A percentile compares a stretch with the other conserved stretches of the same genome.
These are phyloP conservation scores for Boletus edulis DNA, from an alignment of 768 basidiomycete species.

Conservation along the genomic window DNA sequence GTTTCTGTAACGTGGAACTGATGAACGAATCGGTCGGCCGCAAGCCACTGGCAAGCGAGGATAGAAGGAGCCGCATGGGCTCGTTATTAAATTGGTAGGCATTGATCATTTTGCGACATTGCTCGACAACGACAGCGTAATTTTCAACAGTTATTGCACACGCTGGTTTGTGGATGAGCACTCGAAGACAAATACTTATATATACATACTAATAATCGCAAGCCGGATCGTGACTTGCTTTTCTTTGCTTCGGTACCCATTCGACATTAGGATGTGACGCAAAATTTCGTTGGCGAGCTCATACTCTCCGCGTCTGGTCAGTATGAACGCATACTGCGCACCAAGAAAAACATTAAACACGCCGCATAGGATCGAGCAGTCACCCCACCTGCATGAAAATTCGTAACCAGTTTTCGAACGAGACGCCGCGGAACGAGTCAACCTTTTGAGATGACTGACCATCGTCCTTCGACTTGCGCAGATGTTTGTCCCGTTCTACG, in stretches of 20 bases:
- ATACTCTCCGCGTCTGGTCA: conserved; percentile 61
- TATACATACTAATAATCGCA: conserved; percentile 62
- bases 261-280: conserved; percentile 70
- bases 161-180: conserved; percentile 43
- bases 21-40: conserved; percentile 75
- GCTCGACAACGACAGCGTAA: conserved; percentile 62
- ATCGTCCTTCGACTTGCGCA: conserved; percentile 47
- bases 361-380: background rate
- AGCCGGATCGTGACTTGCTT: conserved; percentile 72
- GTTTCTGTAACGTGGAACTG: conserved; percentile 77
- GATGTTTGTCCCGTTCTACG: conserved; percentile 32
- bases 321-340: conserved; percentile 68
- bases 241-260: conserved; percentile 61
- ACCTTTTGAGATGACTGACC: conserved; percentile 43
- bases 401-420: conserved; percentile 81
- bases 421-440: conserved; percentile 75
- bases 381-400: conserved; percentile 75
- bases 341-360: background rate
- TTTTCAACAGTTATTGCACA: conserved; percentile 64
- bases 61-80: conserved; percentile 72
- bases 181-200: background rate
- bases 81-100: conserved; percentile 86
- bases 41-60: conserved; percentile 69
- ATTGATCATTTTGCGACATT: conserved; percentile 72
- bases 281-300: conserved; percentile 73